Conservation (phyloP, 2,329 filamentous ascomycete species). For the Aspergillus aculeatus region DNA sequence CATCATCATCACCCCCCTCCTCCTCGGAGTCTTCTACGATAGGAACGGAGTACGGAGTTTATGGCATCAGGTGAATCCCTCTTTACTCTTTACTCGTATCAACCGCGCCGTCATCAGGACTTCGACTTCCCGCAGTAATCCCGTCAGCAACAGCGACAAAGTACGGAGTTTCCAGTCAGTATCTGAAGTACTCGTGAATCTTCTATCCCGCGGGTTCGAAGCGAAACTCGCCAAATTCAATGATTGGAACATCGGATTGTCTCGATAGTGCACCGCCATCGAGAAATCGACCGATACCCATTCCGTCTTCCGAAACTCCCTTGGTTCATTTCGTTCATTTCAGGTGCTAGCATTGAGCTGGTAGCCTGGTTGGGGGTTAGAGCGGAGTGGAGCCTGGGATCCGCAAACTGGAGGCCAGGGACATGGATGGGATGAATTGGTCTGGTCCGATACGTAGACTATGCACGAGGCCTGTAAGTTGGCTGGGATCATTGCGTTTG, state of each 20-base stretch:
- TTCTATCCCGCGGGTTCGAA: not conserved
- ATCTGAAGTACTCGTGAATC: not conserved
- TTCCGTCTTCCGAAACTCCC: not conserved
- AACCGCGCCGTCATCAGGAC: not conserved
- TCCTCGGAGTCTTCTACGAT: not conserved
- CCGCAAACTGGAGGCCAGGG: constrained; percentile 6
- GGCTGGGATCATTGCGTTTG: not conserved
- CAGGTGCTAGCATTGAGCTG: not conserved
- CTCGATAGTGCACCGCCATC: too few relatives aligned
- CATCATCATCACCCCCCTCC: too few relatives aligned
- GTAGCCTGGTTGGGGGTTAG: constrained; percentile 1
- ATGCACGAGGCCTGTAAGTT: constrained; percentile 2
- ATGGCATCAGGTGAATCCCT: not conserved
- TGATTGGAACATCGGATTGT: not conserved
- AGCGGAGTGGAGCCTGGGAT: constrained; percentile 2
- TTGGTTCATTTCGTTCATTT: not conserved
- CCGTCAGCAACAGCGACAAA: not conserved
- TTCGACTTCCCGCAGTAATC: not conserved
- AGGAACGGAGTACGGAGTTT: constrained; percentile 9
- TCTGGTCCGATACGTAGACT: not conserved
- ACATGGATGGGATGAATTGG: not conserved
- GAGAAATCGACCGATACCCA: not conserved
- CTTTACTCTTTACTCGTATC: not conserved
- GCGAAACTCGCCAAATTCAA: not conserved
- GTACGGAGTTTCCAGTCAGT: not conserved